Evolutionary conservation across 2,329 filamentous ascomycete genomes (phyloP), one percentile per base, ranked within the genome.

Genomic region (Fusarium azukiicola): DNA sequence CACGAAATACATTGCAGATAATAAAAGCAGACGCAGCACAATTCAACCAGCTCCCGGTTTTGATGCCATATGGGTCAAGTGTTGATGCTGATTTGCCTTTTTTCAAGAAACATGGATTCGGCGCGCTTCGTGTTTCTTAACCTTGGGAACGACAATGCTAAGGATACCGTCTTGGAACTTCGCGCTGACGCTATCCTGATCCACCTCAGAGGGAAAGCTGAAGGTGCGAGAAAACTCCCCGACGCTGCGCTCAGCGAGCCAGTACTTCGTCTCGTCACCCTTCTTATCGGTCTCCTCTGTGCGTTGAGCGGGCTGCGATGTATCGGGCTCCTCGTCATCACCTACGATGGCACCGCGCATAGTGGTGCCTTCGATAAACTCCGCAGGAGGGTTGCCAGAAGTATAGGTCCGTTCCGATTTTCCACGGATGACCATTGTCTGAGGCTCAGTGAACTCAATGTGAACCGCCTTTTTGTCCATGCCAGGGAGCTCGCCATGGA

Each of bases 401-500:
- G 92, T 92, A 86, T 93, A 92, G 79, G 89, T 89, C 80, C 94
- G 92, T 87, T 97, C 95, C 72, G 93, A 91, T 78, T 91, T 93
- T 83, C 96, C 96, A 73, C 92, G 93, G 85, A 98, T 90, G 78
- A 93, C 91, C 56, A 97, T 89, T 21, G 95, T 97, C 88, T 96
- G 94, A 52, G 92, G 90, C 84, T 97, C 96, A 73, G 93, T 94
- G 90, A 97, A 97, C 84, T 97, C 96, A 84, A 97, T 95, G 84
- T 92, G 90, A 83, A 98, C 90, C 83, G 97, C 90, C 81, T 96
- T 93, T 88, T 96, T 95, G 77, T 92, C 92, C 81, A 97, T 90
- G 71, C 96, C 96, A 0, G 96, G 94, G 10, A 97, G 93, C 87
- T 97, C 96, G 82, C 96, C 96, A 82, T 97, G 93, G 27, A 97